A percentile compares a stretch with the other conserved stretches of the same genome.
These are phyloP conservation scores for Phytophthora rubi DNA, from an alignment of 352 stramenopile genomes.

Conservation along the genomic window DNA sequence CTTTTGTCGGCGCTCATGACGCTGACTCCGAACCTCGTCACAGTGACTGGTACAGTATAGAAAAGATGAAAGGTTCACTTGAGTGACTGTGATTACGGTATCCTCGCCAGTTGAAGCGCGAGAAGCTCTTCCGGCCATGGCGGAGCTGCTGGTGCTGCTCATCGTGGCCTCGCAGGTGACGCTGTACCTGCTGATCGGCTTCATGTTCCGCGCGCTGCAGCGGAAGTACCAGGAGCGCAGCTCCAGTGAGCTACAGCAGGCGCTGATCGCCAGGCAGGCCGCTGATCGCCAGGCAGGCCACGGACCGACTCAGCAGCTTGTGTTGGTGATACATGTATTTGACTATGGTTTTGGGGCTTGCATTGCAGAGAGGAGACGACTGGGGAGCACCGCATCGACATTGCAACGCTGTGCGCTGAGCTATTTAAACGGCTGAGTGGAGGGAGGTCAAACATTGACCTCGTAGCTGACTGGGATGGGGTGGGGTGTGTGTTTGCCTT, in stretches of 20 bases:
- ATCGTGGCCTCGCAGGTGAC: conserved; percentile 45
- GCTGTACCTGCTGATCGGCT: conserved; percentile 41
- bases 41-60: conserved; percentile 5
- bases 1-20: conserved; percentile 55
- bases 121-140: conserved; percentile 7
- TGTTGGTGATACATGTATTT: too few relatives aligned
- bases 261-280: conserved; percentile 41
- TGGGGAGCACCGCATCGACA: conserved; percentile 55
- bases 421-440: too few relatives aligned
- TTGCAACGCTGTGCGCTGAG: conserved; percentile 38
- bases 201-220: conserved; percentile 41
- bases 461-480: background rate
- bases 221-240: conserved; percentile 22
- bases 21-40: background rate
- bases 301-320: background rate
- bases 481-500: background rate
- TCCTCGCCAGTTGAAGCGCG: too few relatives aligned
- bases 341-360: background rate
- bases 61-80: background rate
- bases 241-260: conserved; percentile 30
- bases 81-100: background rate
- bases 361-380: conserved; percentile 13
- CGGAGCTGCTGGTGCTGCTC: conserved; percentile 31
- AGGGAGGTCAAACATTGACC: too few relatives aligned
- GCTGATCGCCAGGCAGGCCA: conserved; percentile 39